Conservation (phyloP, 768 basidiomycete species). For the Leccinum uliginosum region DNA sequence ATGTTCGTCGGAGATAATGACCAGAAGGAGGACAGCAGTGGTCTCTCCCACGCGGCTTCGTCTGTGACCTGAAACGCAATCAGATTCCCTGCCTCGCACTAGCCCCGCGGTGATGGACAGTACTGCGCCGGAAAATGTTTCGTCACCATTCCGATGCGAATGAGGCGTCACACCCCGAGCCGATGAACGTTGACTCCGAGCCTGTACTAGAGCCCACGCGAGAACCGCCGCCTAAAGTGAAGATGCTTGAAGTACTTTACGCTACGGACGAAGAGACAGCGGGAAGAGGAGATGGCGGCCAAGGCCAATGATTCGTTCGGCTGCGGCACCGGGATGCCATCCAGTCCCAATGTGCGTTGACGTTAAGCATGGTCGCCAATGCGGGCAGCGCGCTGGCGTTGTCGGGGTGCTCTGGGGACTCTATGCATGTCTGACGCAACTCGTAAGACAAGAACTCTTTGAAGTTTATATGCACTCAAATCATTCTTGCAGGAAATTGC, state of each 20-base stretch:
- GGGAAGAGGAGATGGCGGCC: constrained; percentile 40
- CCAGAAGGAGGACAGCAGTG: neutral
- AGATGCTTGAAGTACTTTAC: constrained; percentile 48
- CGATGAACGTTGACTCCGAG: neutral
- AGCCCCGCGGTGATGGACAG: neutral
- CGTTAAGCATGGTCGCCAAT: constrained; percentile 9
- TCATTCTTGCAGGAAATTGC: too few species aligned
- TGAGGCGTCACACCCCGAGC: constrained; percentile 8
- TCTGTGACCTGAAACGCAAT: neutral
- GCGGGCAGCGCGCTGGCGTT: neutral
- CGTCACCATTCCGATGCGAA: neutral
- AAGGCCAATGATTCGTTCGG: constrained; percentile 24
- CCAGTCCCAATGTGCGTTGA: constrained; percentile 17
- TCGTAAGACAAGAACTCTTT: too few species aligned
- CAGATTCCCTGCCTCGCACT: neutral
- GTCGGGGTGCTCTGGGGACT: too few species aligned
- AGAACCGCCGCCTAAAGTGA: constrained; percentile 1
- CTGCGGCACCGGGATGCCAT: constrained; percentile 14
- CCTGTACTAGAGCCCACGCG: neutral
- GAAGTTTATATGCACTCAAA: too few species aligned
- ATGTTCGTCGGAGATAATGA: constrained; percentile 3
- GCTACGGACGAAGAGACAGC: constrained; percentile 48
- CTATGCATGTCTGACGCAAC: too few species aligned
- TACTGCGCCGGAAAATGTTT: neutral
- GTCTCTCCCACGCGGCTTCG: neutral